Conservation (phyloP, 2,329 filamentous ascomycete genomes). For the Colletotrichum kahawae region DNA sequence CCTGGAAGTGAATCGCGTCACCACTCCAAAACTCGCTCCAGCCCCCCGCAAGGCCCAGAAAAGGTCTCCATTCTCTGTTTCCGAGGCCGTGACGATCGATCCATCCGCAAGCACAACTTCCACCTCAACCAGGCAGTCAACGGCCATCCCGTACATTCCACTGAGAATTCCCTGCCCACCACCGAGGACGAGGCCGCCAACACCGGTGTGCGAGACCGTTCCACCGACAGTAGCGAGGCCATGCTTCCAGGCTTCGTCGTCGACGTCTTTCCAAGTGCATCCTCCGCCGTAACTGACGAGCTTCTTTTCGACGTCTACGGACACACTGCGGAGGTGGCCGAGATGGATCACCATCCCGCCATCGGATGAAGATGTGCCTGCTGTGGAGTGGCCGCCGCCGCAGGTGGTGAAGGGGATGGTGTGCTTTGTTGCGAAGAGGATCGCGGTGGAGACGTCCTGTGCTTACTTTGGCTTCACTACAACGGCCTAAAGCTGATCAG, state of each 20-base stretch:
- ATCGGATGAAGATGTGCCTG: conserved; percentile 50
- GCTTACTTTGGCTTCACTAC: conserved; percentile 46
- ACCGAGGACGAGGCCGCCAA: conserved; percentile 62
- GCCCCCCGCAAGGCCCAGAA: conserved; percentile 48
- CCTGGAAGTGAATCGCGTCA: conserved; percentile 41
- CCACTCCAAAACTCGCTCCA: conserved; percentile 47
- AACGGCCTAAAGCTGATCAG: conserved; percentile 38
- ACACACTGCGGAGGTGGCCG: conserved; percentile 52
- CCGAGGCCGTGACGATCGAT: conserved; percentile 40
- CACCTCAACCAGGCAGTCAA: conserved; percentile 45
- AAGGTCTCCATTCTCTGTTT: conserved; percentile 45
- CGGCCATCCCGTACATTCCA: conserved; percentile 55
- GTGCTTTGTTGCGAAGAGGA: conserved; percentile 48
- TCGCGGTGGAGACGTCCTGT: conserved; percentile 43
- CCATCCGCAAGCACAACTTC: conserved; percentile 45
- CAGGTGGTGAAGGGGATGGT: conserved; percentile 56
- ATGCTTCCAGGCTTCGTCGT: conserved; percentile 52
- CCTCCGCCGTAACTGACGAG: conserved; percentile 57
- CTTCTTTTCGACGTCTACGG: conserved; percentile 47
- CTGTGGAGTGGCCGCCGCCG: conserved; percentile 62
- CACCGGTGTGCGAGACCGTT: conserved; percentile 66
- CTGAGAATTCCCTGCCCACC: conserved; percentile 64
- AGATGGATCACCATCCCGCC: conserved; percentile 63
- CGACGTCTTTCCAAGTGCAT: conserved; percentile 58
- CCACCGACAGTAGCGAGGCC: conserved; percentile 65